Base-by-base conservation (phyloP, 2,329 filamentous ascomycete genomes). In the Talaromyces atroroseus region DNA sequence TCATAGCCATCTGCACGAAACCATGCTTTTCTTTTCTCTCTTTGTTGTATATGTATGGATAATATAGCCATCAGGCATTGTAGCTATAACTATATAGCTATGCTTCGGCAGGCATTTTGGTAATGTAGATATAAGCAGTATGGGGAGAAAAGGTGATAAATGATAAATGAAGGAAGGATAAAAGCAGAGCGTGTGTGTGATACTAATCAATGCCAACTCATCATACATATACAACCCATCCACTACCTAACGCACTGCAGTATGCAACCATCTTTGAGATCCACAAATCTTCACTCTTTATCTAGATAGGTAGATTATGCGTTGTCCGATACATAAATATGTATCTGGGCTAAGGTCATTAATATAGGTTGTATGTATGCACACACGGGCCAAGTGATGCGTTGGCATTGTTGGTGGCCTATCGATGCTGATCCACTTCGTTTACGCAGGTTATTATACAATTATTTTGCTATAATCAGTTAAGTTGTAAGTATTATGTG, bases 361-460 rank as follows among this genome's bases (percentile, higher is more conserved):
- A 29, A 29, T 45, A 48, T 32, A 51, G 11, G 36, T 20, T 26
- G 20, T 18, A 26, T 50, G 48, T 51, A 29, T 53, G 38, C 40
- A 47, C 52, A 56, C 60, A 61, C 61, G 60, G 60, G 52, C 59
- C 60, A 63, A 61, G 51, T 62, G 62, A 64, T 64, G 62, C 48
- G 61, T 61, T 64, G 62, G 60, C 62, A 64, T 49, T 60, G 60
- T 57, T 58, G 51, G 55, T 49, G 49, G 26, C 56, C 56, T 58
- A 58, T 58, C 24, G 32, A 54, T 57, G 26, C 34, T 44, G 18
- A 32, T 32, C 47, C 47, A 24, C n/a, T n/a, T n/a, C 14, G 32
- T 16, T 36, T 16, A 10, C 2, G 14, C 32, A 16, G 32, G 3
- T 36, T 36, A 14, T 36, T 16, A 29, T 29, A 29, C 11, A 29